Conservation (phyloP, 306 rosid species). For the Comarum palustre region DNA sequence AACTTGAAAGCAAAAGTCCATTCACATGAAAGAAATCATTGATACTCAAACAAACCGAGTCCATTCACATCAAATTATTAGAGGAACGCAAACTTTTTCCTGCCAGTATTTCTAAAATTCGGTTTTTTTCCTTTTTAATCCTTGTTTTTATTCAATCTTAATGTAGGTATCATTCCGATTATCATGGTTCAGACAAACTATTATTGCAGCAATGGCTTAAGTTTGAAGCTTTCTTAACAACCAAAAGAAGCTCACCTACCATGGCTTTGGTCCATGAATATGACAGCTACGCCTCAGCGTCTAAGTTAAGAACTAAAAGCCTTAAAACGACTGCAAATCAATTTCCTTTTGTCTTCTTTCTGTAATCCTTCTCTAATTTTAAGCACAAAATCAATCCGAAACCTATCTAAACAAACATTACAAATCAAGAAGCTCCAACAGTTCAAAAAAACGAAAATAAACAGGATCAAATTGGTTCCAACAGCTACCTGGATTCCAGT, state of each 20-base stretch:
- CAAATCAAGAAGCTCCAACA: not conserved
- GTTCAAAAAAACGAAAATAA: not conserved
- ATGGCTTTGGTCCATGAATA: not conserved
- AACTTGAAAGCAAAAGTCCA: not conserved
- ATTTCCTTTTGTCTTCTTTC: not conserved
- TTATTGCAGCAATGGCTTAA: not conserved
- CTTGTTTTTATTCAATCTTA: not conserved
- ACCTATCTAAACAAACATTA: not conserved
- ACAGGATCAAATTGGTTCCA: not conserved
- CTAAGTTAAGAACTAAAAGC: not conserved
- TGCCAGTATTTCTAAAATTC: not conserved
- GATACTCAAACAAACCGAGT: no score
- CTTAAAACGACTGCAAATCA: not conserved
- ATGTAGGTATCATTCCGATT: not conserved
- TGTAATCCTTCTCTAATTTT: not conserved
- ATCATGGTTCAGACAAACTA: not conserved
- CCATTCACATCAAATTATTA: not conserved
- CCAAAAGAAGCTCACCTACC: not conserved
- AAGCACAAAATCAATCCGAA: not conserved
- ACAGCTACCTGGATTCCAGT: conserved; percentile 54
- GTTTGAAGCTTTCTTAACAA: not conserved
- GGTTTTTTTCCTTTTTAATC: not conserved
- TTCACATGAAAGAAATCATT: not conserved
- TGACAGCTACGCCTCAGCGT: not conserved
- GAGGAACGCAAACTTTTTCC: not conserved